These are phyloP conservation scores for Fusarium xyrophilum DNA, from an alignment of 2,329 filamentous ascomycete genomes.

Conservation along the genomic window DNA sequence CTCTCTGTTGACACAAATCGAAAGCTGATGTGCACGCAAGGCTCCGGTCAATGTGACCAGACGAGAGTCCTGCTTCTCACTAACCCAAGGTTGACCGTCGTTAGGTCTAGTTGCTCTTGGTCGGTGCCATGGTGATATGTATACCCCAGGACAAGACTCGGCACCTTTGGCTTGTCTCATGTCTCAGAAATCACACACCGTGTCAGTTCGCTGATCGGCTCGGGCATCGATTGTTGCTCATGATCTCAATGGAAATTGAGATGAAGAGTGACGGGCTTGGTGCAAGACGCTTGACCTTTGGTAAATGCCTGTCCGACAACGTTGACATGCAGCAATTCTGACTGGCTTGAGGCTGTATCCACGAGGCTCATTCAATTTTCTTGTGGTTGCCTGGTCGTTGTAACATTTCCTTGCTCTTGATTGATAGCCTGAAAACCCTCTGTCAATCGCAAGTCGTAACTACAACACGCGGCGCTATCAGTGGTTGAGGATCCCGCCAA, in stretches of 20 bases:
- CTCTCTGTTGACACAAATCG: neutral
- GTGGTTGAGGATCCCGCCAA: slow-evolving; percentile 19
- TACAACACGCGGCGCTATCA: slow-evolving; percentile 27
- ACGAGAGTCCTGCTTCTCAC: neutral
- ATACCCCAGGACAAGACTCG: neutral
- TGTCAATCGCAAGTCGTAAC: slow-evolving; percentile 34
- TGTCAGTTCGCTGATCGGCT: neutral
- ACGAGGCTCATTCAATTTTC: neutral
- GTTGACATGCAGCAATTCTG: slow-evolving; percentile 13
- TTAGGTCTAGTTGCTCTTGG: neutral
- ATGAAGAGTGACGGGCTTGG: neutral
- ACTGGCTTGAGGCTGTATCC: slow-evolving; percentile 20
- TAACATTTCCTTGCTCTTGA: slow-evolving; percentile 1
- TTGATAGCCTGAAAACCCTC: slow-evolving; percentile 10
- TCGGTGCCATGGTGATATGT: neutral
- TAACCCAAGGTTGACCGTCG: neutral
- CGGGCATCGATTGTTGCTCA: neutral
- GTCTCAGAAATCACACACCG: neutral
- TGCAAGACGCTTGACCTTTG: neutral
- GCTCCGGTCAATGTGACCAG: neutral
- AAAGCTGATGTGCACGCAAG: neutral
- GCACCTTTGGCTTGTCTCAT: neutral
- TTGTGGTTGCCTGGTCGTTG: neutral
- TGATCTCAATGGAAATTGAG: neutral
- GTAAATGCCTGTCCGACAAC: slow-evolving; percentile 7